A percentile compares a stretch with the other conserved stretches of the same genome.
Evolutionary conservation across 202 grass and related monocot genomes (phyloP).

Genomic region (Zoysia matrella): DNA sequence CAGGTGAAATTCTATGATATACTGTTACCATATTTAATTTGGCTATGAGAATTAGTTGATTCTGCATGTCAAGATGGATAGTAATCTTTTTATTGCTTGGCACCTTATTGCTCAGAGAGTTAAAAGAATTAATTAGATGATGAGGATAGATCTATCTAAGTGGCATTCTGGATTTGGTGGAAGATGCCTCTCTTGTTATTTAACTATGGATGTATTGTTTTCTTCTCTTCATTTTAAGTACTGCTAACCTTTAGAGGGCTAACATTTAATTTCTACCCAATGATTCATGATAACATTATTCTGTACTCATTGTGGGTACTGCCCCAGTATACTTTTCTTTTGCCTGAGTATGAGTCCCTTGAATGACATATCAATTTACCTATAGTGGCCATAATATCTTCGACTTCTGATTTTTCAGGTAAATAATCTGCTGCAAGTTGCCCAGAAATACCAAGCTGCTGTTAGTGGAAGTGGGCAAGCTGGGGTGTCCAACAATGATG

Average conservation of each 20-base stretch:
- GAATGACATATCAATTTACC: neutral
- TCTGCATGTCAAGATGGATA: neutral
- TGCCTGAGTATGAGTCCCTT: slow-evolving; percentile 22
- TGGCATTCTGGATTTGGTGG: neutral
- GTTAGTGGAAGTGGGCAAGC: slow-evolving; percentile 62
- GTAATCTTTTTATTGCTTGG: slow-evolving; percentile 6
- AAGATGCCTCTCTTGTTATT: neutral
- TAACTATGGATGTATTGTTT: neutral
- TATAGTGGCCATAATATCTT: slow-evolving; percentile 22
- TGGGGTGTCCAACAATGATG: slow-evolving; percentile 69
- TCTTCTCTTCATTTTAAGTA: neutral
- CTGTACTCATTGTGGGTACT: neutral
- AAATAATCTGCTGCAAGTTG: slow-evolving; percentile 80
- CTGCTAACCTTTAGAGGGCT: neutral
- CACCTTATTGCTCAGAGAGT: neutral
- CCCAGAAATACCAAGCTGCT: slow-evolving; percentile 82
- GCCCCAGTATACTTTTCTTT: slow-evolving; percentile 4
- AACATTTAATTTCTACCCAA: slow-evolving; percentile 3
- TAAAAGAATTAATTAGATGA: neutral
- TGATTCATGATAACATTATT: slow-evolving; percentile 3
- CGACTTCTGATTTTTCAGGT: slow-evolving; percentile 60
- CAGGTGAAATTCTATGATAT: neutral
- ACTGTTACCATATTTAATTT: slow-evolving; percentile 10
- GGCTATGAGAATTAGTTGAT: neutral
- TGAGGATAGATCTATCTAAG: neutral